phyloP scores from a whole-genome alignment of 2,329 filamentous ascomycete genomes.

The Talaromyces sp. region DNA sequence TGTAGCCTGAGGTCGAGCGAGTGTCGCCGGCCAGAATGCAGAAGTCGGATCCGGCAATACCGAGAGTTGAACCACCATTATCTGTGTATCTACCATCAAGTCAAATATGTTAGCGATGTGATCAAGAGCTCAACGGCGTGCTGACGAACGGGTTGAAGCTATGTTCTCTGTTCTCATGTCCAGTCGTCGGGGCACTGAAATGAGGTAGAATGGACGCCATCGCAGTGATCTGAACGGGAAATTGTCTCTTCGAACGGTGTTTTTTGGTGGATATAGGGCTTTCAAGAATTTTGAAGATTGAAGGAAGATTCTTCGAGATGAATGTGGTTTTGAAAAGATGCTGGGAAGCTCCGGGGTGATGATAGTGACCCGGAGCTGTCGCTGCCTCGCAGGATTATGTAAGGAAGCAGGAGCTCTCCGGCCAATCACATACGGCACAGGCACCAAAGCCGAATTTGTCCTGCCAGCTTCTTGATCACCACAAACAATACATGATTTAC shows the following conservation, averaged over 20 bases:
- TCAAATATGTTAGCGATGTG: neutral
- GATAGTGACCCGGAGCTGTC: conserved; percentile 37
- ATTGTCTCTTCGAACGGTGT: neutral
- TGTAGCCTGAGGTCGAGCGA: conserved; percentile 92
- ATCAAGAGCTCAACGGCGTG: neutral
- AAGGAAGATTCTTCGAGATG: conserved; percentile 19
- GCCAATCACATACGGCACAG: conserved; percentile 9
- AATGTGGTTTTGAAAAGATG: conserved; percentile 16
- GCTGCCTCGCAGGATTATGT: conserved; percentile 32
- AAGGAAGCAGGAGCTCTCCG: conserved; percentile 13
- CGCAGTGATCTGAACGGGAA: neutral
- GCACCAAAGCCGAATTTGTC: neutral
- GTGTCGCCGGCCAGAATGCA: conserved; percentile 97
- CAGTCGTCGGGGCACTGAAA: conserved; percentile 51
- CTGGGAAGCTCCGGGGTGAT: conserved; percentile 22
- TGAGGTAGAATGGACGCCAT: conserved; percentile 58
- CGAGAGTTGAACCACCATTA: conserved; percentile 94
- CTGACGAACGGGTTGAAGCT: conserved; percentile 82
- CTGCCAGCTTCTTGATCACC: neutral
- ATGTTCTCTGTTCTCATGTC: conserved; percentile 62
- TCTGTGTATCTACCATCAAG: conserved; percentile 70
- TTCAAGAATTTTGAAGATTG: neutral
- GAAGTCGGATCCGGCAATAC: conserved; percentile 91
- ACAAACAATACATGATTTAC: neutral
- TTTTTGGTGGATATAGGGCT: neutral